Evolutionary conservation across 2,329 filamentous ascomycete genomes (phyloP).

Genomic region (Curvularia spicifera): DNA sequence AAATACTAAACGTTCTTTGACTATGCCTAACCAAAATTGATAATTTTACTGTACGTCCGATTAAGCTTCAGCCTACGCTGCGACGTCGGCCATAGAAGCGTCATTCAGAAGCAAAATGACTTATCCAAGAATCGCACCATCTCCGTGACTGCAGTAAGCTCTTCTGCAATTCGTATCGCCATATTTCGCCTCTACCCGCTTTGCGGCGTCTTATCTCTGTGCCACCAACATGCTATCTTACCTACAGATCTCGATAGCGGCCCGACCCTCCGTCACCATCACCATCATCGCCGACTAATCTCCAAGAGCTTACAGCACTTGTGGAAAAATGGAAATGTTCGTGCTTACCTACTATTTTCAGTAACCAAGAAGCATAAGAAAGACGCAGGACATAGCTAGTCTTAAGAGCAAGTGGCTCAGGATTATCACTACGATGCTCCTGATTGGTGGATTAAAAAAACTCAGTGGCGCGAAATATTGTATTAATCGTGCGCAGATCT

Average conservation of each 20-base stretch:
- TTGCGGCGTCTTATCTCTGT: background rate
- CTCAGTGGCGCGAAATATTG: conserved; percentile 1
- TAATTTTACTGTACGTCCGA: background rate
- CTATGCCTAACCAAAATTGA: background rate
- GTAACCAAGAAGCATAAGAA: background rate
- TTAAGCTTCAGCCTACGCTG: conserved; percentile 9
- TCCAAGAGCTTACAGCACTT: background rate
- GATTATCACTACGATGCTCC: background rate
- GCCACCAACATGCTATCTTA: conserved; percentile 6
- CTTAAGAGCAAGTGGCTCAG: conserved; percentile 1
- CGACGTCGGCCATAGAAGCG: background rate
- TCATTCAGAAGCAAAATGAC: background rate
- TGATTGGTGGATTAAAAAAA: conserved; percentile 16
- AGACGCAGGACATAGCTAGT: background rate
- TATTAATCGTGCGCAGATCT: conserved; percentile 1
- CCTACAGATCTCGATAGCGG: conserved; percentile 3
- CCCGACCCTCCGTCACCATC: conserved; percentile 7
- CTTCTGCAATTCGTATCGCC: conserved; percentile 11
- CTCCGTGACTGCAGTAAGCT: conserved; percentile 10
- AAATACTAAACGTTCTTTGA: background rate
- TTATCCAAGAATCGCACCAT: conserved; percentile 12
- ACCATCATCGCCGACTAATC: background rate
- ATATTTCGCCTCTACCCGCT: conserved; percentile 14
- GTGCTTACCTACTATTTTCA: conserved; percentile 7
- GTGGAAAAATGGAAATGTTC: conserved; percentile 1